Percentiles rank a stretch among this genome's conserved stretches.
These are phyloP conservation scores for Komagataella pseudopastoris DNA, from an alignment of 805 yeast genomes.

Conservation along the genomic window DNA sequence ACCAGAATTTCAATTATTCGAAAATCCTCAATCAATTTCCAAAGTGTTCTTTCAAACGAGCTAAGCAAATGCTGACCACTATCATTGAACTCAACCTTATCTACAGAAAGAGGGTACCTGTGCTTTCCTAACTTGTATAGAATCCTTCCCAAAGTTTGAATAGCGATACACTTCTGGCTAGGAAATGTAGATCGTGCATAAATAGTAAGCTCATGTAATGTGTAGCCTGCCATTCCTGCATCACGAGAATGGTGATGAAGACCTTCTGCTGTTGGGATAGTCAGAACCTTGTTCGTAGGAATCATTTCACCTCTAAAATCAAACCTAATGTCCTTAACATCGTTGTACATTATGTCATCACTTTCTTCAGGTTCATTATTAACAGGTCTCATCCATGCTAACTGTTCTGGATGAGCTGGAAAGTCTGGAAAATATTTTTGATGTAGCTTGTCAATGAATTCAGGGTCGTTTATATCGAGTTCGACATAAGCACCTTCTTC, in stretches of 20 bases:
- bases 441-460: conserved; percentile 66
- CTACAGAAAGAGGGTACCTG: conserved; percentile 27
- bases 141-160: conserved; percentile 78
- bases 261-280: conserved; percentile 46
- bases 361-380: conserved; percentile 26
- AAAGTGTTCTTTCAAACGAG: conserved; percentile 26
- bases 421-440: conserved; percentile 82
- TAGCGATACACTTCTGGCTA: conserved; percentile 78
- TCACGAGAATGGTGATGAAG: conserved; percentile 86
- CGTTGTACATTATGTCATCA: conserved; percentile 26
- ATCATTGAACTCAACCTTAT: conserved; percentile 20
- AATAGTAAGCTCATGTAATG: conserved; percentile 70
- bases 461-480: conserved; percentile 61
- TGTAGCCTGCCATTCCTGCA: conserved; percentile 88
- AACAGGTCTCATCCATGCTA: conserved; percentile 81
- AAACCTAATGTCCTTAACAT: conserved; percentile 65
- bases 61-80: conserved; percentile 9
- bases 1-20: conserved; percentile 52
- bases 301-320: conserved; percentile 78
- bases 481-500: background rate
- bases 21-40: conserved; percentile 58
- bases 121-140: conserved; percentile 63
- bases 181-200: conserved; percentile 67
- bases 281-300: conserved; percentile 21
- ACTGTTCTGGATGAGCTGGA: conserved; percentile 66